Base-by-base conservation (phyloP, 768 basidiomycete genomes). In the Mycena venus region DNA sequence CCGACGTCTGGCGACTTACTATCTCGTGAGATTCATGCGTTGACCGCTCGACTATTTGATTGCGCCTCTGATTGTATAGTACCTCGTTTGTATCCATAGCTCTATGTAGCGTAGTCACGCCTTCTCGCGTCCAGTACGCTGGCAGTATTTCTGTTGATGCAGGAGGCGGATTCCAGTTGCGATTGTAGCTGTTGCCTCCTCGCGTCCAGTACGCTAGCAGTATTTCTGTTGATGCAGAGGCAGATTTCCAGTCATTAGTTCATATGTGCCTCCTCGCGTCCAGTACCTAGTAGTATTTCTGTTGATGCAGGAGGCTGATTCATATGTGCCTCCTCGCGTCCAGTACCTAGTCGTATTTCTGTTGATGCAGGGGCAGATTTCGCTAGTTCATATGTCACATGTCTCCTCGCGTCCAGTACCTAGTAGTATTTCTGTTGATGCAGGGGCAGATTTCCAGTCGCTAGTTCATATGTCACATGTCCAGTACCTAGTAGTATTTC, bases 21-120 rank as follows among this genome's bases (percentile, higher is more conserved):
- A 55, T 67, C 65, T 67, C 65, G 53, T 67, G 65, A 67, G 65
- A 67, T 56, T 55, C 53, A 56, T 67, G 65, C 65, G 65, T 67
- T 67, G 65, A 67, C 53, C 65, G 65, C 38, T 53, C 32, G 65
- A 67, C 65, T 67, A 53, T 53, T 67, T 55, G 53, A 67, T 67
- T 31, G 53, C 42, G 42, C 61, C 34, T 56, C 65, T 67, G 53
- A 67, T 67, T 67, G 51, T 56, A 67, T 53, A 67, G 53, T 67
- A 40, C 51, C 65, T 67, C 65, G 27, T 67, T 56, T 67, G 65
- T 67, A 67, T 67, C 53, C 65, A 67, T 67, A 67, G 65, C 65
- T 55, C 65, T 42, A 56, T 67, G 65, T 67, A 56, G 65, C 38
- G 64, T 66, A 66, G 64, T 29, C 34, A 23, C 31, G 36, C 65